Evolutionary conservation across 495 filamentous ascomycete species (phyloP).

Genomic region (Trichoderma orchidacearum): DNA sequence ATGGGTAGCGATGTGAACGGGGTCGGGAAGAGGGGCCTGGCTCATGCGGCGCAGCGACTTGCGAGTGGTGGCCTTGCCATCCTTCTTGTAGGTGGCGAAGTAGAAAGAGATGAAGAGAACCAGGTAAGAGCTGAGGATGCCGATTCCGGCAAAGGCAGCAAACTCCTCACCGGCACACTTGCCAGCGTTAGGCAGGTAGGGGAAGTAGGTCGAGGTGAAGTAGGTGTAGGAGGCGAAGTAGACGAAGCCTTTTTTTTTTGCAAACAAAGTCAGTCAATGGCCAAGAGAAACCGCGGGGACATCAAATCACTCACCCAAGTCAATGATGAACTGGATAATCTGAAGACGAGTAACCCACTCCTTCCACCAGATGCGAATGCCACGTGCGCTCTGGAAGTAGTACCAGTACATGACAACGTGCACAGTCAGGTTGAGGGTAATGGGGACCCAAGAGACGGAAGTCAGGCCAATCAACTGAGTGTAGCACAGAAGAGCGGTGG

Average conservation of each 20-base stretch:
- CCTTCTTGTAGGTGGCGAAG: constrained; percentile 90
- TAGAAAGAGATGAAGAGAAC: constrained; percentile 99
- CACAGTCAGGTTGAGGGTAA: constrained; percentile 63
- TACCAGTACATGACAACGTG: constrained; percentile 39
- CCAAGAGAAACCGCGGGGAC: not conserved
- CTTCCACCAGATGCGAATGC: constrained; percentile 81
- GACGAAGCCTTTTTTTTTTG: constrained; percentile 55
- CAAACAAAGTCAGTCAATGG: constrained; percentile 9
- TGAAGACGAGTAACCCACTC: constrained; percentile 80
- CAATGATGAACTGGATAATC: constrained; percentile 71
- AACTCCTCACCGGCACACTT: constrained; percentile 94
- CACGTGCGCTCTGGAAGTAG: constrained; percentile 77
- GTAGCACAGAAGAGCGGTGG: constrained; percentile 75
- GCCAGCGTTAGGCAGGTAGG: constrained; percentile 65
- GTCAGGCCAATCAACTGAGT: constrained; percentile 69
- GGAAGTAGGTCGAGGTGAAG: constrained; percentile 87
- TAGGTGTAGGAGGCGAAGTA: constrained; percentile 95
- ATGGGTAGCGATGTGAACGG: constrained; percentile 20
- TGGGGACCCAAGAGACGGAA: constrained; percentile 67
- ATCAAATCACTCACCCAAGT: constrained; percentile 43
- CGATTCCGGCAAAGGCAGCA: constrained; percentile 86
- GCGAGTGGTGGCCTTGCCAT: constrained; percentile 45
- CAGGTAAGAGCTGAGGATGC: constrained; percentile 83
- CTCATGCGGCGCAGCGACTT: constrained; percentile 41
- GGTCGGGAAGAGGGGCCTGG: constrained; percentile 39